Conservation (phyloP, 2,329 filamentous ascomycete species). For the Alternaria incomplexa region DNA sequence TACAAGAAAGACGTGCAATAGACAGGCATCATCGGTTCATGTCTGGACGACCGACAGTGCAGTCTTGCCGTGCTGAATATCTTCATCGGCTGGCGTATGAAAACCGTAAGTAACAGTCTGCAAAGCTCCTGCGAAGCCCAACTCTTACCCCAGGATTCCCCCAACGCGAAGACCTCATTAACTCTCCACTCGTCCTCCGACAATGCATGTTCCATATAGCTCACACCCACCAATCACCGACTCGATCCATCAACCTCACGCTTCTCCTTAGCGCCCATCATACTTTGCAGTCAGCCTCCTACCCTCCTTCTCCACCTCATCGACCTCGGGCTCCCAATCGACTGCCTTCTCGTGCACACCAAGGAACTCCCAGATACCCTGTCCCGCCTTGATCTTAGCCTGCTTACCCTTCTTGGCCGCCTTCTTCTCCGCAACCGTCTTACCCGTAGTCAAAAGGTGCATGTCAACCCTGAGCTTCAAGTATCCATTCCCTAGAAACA, state of each 20-base stretch:
- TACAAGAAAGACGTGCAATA: not conserved
- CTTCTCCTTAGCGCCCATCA: slow-evolving; percentile 15
- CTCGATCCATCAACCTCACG: not conserved
- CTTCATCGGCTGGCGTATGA: not conserved
- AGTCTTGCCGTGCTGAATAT: not conserved
- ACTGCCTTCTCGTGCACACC: slow-evolving; percentile 21
- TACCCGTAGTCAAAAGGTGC: slow-evolving; percentile 35
- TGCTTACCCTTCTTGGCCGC: slow-evolving; percentile 24
- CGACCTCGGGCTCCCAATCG: slow-evolving; percentile 11
- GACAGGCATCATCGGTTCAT: not conserved
- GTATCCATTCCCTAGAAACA: slow-evolving; percentile 41
- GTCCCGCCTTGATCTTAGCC: slow-evolving; percentile 15
- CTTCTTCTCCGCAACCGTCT: slow-evolving; percentile 11
- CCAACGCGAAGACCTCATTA: not conserved
- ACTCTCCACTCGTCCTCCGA: not conserved
- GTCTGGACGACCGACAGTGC: not conserved
- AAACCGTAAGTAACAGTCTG: not conserved
- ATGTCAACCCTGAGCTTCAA: slow-evolving; percentile 34
- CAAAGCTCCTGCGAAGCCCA: not conserved
- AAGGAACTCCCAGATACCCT: slow-evolving; percentile 25
- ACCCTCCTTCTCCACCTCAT: slow-evolving; percentile 24
- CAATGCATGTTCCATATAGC: not conserved
- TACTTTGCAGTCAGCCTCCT: slow-evolving; percentile 26
- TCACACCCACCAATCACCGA: not conserved
- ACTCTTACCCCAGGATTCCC: not conserved